Evolutionary conservation across 495 filamentous ascomycete species (phyloP).

Genomic region (Hypoxylon lenormandii): DNA sequence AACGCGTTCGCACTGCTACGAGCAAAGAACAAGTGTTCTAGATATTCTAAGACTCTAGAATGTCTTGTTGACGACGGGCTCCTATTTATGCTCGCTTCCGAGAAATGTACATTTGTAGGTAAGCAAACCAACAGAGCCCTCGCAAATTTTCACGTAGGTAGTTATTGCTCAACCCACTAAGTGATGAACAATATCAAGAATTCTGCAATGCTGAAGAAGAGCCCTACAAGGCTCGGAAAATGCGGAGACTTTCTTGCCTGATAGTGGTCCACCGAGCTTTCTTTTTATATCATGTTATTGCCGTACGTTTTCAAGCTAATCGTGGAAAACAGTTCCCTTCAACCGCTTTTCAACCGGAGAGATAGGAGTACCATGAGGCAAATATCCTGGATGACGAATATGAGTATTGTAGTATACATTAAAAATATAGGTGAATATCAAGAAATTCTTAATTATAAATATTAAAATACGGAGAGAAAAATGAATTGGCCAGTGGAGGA

Average conservation of each 20-base stretch:
- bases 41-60: not conserved
- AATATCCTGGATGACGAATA: no score
- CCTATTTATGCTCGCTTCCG: no score
- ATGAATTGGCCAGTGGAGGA: constrained; percentile 8
- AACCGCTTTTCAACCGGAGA: no score
- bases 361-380: no score
- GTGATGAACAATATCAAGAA: constrained; percentile 65
- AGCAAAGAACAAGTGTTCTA: constrained; percentile 18
- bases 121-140: no score
- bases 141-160: not conserved
- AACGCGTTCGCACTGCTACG: constrained; percentile 5
- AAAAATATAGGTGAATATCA: not conserved
- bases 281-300: not conserved
- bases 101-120: no score
- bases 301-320: not conserved
- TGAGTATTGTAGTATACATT: no score
- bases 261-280: constrained; percentile 26
- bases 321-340: not conserved
- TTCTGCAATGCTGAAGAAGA: constrained; percentile 69
- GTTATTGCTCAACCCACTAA: constrained; percentile 18
- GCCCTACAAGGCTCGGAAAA: constrained; percentile 30
- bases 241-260: constrained; percentile 51
- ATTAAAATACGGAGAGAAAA: constrained; percentile 11
- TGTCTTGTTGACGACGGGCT: no score
- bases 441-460: no score